Evolutionary conservation across 2,329 filamentous ascomycete genomes (phyloP), one percentile per base, ranked within the genome.

Genomic region (Colletotrichum sp.): DNA sequence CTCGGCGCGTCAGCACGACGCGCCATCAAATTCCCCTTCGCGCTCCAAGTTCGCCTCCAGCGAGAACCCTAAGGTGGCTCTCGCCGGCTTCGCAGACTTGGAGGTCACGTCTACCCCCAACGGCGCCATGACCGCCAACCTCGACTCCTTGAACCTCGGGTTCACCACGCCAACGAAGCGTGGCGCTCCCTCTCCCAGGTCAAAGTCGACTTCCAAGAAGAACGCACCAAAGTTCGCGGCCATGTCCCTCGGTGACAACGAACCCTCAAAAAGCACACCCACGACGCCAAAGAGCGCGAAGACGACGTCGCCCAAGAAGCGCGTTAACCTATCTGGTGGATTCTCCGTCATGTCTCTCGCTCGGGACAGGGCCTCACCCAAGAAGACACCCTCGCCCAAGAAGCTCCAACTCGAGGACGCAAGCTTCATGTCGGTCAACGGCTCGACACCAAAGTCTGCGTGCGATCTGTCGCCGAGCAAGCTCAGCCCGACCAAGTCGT

Each of bases 161-260:
- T 73, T 75, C 64, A 59, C 64, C 63, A 75, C 73, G 63, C 73
- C 73, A 48, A 73, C 70, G n/a, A 73, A 73, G 73, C 15, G 55
- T 34, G 26, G 59, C 26, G 62, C 39, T 12, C 36, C 22, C 59
- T 52, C 73, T 30, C 73, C 64, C 16, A 60, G 57, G 10, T 64
- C 73, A 18, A 68, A 68, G 57, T 73, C 73, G n/a, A 75, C 73
- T 13, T 32, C 70, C 44, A 75, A 71, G 60, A 75, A 66, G 68
- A 39, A 39, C 36, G 44, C 73, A 16, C 22, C 73, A 30, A 75
- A 64, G 18, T 60, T 52, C 10, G 44, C 57, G 12, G 26, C 70
- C 6, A 13, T 69, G 12, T 73, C 73, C 24, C 34, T 73, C 6
- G 64, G 55, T 9, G 28, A 62, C 28, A 32, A 18, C 28, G 13